Evolutionary conservation across 495 filamentous ascomycete genomes (phyloP).

Genomic region (Amniculicola lignicola): DNA sequence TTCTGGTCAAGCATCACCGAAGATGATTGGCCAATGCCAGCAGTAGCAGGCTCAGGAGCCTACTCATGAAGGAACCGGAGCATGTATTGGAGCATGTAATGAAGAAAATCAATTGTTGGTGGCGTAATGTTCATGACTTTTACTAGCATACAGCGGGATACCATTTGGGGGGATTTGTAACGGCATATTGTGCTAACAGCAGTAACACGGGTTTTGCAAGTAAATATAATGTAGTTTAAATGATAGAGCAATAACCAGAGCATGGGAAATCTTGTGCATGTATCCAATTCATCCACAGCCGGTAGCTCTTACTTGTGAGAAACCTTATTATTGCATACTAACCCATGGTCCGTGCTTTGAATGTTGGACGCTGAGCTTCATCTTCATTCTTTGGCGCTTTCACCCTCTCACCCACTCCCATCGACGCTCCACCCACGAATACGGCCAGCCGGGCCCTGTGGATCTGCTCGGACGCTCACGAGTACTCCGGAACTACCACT

Average conservation of each 20-base stretch:
- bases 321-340: too few relatives aligned
- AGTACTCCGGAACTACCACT: too few relatives aligned
- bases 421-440: too few relatives aligned
- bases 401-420: too few relatives aligned
- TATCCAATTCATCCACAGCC: too few relatives aligned
- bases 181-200: conserved; percentile 13
- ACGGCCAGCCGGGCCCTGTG: too few relatives aligned
- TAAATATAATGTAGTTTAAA: conserved; percentile 28
- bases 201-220: not conserved
- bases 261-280: too few relatives aligned
- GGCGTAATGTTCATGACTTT: conserved; percentile 33
- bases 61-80: conserved; percentile 44
- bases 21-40: conserved; percentile 89
- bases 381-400: too few relatives aligned
- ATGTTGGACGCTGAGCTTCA: too few relatives aligned
- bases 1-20: conserved; percentile 99
- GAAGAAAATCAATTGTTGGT: not conserved
- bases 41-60: conserved; percentile 40
- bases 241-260: not conserved
- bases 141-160: conserved; percentile 34
- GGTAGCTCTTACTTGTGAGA: too few relatives aligned
- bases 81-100: conserved; percentile 11
- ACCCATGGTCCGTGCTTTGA: too few relatives aligned
- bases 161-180: conserved; percentile 18
- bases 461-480: too few relatives aligned